Base-by-base conservation (phyloP, 225 moss, liverwort and hornwort genomes). In the Bryoerythrophyllum caledonicum region DNA sequence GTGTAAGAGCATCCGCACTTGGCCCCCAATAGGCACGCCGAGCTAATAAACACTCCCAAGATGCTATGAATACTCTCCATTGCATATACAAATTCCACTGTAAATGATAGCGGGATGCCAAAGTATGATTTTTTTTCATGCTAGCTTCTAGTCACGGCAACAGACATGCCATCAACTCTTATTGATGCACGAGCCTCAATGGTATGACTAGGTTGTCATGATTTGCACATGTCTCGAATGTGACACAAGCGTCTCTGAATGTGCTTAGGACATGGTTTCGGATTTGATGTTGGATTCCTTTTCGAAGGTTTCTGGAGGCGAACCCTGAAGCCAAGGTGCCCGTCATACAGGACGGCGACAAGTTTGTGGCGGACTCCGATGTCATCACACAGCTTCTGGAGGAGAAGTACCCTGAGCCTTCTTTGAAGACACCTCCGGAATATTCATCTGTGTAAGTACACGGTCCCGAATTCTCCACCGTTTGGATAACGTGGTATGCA, bases 261-360 rank as follows among this genome's bases (percentile, higher is more conserved):
- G 1, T 41, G 41, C n/a, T 37, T 8, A 3, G 15, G 17, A 17
- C 24, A 21, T 55, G 5, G 16, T 3, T 7, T 27, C 10, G 10
- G 17, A 46, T 66, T 19, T 28, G 27, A 5, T 49, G 7, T 32
- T 24, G 43, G 3, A 1, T 17, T 20, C n/a, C 17, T 52, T 24
- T 52, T 11, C 16, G 25, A 80, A 91, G 91, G 89, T 93, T 93
- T 63, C 66, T 89, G 87, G 81, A 90, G 43, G 89, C 77, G 3
- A 93, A 93, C 34, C 93, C 93, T 15, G 90, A 82, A 44, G 93
- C 89, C 28, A 90, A 90, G 81, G 93, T 93, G 54, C 93, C 93
- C 23, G 89, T 93, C 0, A 81, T 90, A 59, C 90, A 86, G 81
- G 67, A 93, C 28, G 90, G 90, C 7, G 93, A 85, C 12, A 84